These are phyloP conservation scores for Yarrowia sp. DNA, from an alignment of 805 yeast genomes.

Conservation along the genomic window DNA sequence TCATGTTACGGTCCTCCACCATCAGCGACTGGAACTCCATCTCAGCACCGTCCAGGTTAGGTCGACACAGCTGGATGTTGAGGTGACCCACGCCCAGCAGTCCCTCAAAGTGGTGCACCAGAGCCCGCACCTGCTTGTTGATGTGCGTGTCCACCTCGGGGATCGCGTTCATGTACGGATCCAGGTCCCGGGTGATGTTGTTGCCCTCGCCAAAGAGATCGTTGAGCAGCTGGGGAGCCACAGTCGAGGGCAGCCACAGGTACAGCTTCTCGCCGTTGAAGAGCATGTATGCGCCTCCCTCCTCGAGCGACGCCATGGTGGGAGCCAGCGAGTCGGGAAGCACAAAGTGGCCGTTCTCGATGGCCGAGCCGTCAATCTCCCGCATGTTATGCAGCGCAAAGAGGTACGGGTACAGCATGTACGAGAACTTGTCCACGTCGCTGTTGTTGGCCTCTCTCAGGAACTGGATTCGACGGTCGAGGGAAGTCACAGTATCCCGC, in stretches of 20 bases:
- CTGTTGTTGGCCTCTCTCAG: conserved; percentile 51
- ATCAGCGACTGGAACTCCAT: conserved; percentile 55
- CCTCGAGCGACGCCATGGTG: conserved; percentile 44
- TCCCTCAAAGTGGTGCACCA: conserved; percentile 55
- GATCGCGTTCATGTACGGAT: conserved; percentile 53
- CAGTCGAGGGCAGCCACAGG: conserved; percentile 68
- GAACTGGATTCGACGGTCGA: conserved; percentile 65
- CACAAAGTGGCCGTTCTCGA: conserved; percentile 44
- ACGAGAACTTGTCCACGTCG: conserved; percentile 56
- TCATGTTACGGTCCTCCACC: conserved; percentile 68
- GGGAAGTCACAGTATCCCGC: conserved; percentile 48
- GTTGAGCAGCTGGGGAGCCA: conserved; percentile 60
- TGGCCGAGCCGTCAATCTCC: conserved; percentile 55
- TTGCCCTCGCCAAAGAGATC: conserved; percentile 71
- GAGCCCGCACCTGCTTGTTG: conserved; percentile 62
- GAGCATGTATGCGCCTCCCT: conserved; percentile 74
- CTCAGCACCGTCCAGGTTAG: conserved; percentile 61
- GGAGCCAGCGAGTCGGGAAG: conserved; percentile 53
- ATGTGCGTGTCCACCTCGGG: conserved; percentile 71
- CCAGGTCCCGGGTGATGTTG: conserved; percentile 44
- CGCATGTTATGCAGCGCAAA: conserved; percentile 65
- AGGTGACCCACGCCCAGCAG: conserved; percentile 43
- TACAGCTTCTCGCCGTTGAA: conserved; percentile 63
- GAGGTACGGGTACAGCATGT: conserved; percentile 76
- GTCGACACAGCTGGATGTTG: conserved; percentile 61